Evolutionary conservation across 139 green algal species (phyloP).

Genomic region (Closterium sp.): DNA sequence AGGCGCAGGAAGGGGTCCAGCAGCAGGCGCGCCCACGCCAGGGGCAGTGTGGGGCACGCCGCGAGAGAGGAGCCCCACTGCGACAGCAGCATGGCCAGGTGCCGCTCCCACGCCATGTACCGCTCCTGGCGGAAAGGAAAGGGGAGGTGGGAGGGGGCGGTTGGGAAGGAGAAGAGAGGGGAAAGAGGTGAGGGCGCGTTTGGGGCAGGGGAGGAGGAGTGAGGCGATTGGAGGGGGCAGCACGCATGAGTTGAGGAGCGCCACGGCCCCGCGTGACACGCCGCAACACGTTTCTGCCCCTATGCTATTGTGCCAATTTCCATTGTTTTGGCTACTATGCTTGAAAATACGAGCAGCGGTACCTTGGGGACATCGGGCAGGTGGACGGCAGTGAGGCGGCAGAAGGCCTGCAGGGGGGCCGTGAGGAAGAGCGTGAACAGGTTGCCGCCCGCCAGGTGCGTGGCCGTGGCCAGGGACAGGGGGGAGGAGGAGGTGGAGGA

Average conservation of each 20-base stretch:
- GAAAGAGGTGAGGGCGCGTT: too few species aligned
- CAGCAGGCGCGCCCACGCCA: slow-evolving; percentile 23
- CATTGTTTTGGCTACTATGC: too few species aligned
- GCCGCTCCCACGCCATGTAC: slow-evolving; percentile 23
- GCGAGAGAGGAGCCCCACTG: slow-evolving; percentile 20
- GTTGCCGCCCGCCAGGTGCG: neutral
- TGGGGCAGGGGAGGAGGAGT: neutral
- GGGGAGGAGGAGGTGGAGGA: neutral
- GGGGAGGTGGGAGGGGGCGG: neutral
- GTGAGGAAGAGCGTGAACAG: neutral
- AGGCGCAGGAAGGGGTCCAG: slow-evolving; percentile 35
- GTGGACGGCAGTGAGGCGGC: neutral
- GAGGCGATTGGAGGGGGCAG: neutral
- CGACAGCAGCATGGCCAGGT: neutral
- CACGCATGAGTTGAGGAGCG: neutral
- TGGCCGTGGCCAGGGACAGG: neutral
- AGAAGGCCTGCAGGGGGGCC: neutral
- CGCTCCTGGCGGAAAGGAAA: neutral
- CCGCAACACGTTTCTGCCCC: too few species aligned
- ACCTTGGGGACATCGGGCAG: neutral
- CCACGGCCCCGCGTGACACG: too few species aligned
- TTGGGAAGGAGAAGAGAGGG: neutral
- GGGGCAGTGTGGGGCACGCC: neutral
- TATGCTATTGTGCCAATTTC: too few species aligned
- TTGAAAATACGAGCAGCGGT: neutral